These are phyloP conservation scores for Fusarium coicis DNA, from an alignment of 2,329 filamentous ascomycete genomes.

Conservation along the genomic window DNA sequence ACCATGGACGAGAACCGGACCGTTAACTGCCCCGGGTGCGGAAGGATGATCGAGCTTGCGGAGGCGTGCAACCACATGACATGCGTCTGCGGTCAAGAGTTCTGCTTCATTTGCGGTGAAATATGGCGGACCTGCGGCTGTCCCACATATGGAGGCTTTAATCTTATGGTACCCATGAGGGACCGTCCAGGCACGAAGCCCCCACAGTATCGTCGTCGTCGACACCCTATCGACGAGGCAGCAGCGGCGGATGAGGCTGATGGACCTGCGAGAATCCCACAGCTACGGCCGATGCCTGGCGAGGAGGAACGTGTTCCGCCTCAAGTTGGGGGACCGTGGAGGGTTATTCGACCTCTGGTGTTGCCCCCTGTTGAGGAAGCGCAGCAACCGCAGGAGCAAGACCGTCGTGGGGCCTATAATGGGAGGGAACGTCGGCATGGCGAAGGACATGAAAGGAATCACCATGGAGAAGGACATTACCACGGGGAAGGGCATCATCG, in stretches of 20 bases:
- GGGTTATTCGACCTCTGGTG: not conserved
- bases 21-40: conserved; percentile 41
- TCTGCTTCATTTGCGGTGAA: conserved; percentile 60
- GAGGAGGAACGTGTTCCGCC: conserved; percentile 3
- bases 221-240: not conserved
- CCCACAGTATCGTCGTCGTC: conserved; percentile 20
- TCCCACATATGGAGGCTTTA: not conserved
- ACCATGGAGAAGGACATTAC: not conserved
- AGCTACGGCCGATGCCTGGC: conserved; percentile 18
- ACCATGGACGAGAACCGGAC: conserved; percentile 37
- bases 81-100: conserved; percentile 59
- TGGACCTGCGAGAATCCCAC: conserved; percentile 14
- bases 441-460: too few species aligned
- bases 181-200: conserved; percentile 33
- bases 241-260: not conserved
- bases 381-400: not conserved
- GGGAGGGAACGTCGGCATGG: too few species aligned
- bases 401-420: not conserved
- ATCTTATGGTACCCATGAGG: conserved; percentile 17
- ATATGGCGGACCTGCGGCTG: conserved; percentile 56
- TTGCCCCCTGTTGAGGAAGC: not conserved
- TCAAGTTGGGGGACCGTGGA: not conserved
- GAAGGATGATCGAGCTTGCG: conserved; percentile 28
- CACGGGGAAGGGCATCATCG: not conserved
- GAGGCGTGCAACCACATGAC: conserved; percentile 44